A percentile compares a stretch with the other conserved stretches of the same genome.
Conservation (phyloP, 192 early-diverging fungal species). For the Gaertneriomyces sp. region DNA sequence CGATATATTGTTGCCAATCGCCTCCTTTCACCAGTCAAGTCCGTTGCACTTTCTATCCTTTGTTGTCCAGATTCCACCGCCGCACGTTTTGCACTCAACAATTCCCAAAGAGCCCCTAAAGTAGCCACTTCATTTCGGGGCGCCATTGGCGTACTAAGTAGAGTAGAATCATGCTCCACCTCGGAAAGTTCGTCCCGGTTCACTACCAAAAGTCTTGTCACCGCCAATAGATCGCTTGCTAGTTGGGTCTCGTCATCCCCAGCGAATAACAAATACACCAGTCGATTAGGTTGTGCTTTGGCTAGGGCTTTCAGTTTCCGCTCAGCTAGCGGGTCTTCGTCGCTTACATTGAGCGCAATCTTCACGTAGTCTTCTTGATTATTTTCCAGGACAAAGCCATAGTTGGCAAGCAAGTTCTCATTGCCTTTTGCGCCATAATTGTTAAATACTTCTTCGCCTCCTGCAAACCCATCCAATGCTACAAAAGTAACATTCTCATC, state of each 20-base stretch:
- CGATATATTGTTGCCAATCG: too few relatives aligned
- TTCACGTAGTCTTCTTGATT: conserved; percentile 53
- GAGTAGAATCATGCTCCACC: not conserved
- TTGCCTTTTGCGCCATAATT: conserved; percentile 56
- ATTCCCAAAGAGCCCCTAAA: conserved; percentile 13
- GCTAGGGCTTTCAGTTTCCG: conserved; percentile 5
- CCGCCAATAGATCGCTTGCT: conserved; percentile 23
- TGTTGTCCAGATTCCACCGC: not conserved
- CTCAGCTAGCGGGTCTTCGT: conserved; percentile 31
- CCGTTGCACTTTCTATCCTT: too few relatives aligned
- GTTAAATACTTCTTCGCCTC: conserved; percentile 39
- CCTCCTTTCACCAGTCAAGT: too few relatives aligned
- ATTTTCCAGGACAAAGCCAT: conserved; percentile 47
- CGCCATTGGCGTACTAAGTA: not conserved
- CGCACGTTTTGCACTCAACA: conserved; percentile 15
- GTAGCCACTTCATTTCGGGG: conserved; percentile 23
- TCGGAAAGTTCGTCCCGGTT: conserved; percentile 24
- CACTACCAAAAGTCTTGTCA: conserved; percentile 37
- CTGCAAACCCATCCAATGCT: conserved; percentile 17
- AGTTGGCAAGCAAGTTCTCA: conserved; percentile 49
- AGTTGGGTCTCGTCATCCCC: conserved; percentile 30
- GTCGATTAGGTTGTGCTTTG: conserved; percentile 7
- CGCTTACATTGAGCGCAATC: conserved; percentile 33
- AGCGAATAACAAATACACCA: conserved; percentile 40
- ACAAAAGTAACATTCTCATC: conserved; percentile 36